These are phyloP conservation scores for Taphrina populina DNA, from an alignment of 1,139 yeast genomes.

Conservation along the genomic window DNA sequence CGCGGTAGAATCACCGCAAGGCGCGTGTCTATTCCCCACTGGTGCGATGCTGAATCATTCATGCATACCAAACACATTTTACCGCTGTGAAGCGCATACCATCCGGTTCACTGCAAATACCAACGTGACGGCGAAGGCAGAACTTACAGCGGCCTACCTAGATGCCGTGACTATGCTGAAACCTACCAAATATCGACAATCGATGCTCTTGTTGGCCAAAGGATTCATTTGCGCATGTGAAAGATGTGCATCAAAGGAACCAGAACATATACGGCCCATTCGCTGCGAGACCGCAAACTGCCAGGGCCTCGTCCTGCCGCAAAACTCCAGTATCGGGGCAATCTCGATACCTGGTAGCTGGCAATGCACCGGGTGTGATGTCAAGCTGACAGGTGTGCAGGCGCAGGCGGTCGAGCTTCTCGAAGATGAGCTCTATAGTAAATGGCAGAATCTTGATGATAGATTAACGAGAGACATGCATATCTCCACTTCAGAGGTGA, in stretches of 20 bases:
- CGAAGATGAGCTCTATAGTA: not conserved
- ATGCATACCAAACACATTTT: slow-evolving; percentile 19
- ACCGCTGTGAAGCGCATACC: slow-evolving; percentile 16
- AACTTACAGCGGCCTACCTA: slow-evolving; percentile 26
- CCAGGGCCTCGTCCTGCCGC: not conserved
- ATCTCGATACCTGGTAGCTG: not conserved
- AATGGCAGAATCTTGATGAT: slow-evolving; percentile 7
- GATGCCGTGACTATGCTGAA: slow-evolving; percentile 14
- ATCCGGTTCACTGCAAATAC: slow-evolving; percentile 7
- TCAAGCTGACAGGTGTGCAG: not conserved
- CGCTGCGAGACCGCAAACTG: not conserved
- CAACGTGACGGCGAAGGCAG: slow-evolving; percentile 3
- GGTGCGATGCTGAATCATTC: slow-evolving; percentile 31
- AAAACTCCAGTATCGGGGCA: not conserved
- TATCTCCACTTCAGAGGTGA: not conserved
- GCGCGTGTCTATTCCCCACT: slow-evolving; percentile 6
- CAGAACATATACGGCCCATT: not conserved
- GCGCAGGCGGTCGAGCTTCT: not conserved
- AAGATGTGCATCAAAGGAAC: not conserved
- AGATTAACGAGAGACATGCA: not conserved
- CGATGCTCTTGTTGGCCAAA: slow-evolving; percentile 6
- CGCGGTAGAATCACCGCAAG: slow-evolving; percentile 15
- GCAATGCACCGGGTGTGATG: not conserved
- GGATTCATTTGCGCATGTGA: slow-evolving; percentile 19
- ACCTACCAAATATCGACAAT: slow-evolving; percentile 3